phyloP scores from a whole-genome alignment of 495 filamentous ascomycete genomes.

The Neurospora africana region DNA sequence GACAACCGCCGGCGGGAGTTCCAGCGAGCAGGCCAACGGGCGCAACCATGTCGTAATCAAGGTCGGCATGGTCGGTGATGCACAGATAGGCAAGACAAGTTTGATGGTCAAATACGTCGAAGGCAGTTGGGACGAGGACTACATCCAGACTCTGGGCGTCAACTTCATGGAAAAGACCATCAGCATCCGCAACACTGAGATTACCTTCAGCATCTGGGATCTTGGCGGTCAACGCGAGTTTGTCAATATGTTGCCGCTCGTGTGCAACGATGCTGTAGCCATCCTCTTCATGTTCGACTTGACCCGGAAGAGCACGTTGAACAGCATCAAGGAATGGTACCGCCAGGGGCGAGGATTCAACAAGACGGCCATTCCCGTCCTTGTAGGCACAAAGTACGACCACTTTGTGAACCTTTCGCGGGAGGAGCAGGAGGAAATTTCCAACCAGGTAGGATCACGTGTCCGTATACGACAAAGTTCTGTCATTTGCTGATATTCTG shows the following conservation, averaged over 20 bases:
- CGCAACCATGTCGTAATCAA: constrained; percentile 96
- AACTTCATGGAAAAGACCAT: constrained; percentile 99
- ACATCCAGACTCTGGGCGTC: constrained; percentile 96
- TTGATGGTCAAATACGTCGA: constrained; percentile 99
- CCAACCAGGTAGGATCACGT: constrained; percentile 57
- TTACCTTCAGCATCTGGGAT: constrained; percentile 99
- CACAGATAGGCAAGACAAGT: constrained; percentile 97
- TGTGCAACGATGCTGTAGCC: constrained; percentile 97
- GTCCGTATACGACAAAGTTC: background rate
- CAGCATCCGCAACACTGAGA: constrained; percentile 98
- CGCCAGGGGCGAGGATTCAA: constrained; percentile 96
- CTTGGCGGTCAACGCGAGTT: constrained; percentile 96
- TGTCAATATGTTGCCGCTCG: constrained; percentile 96
- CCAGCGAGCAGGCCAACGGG: constrained; percentile 34
- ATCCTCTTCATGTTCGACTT: constrained; percentile 99
- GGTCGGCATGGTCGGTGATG: constrained; percentile 98
- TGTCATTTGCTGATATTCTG: constrained; percentile 5
- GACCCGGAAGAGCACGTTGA: constrained; percentile 93
- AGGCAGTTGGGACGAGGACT: constrained; percentile 98
- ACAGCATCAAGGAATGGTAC: constrained; percentile 99
- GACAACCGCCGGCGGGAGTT: constrained; percentile 27
- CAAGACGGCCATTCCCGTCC: constrained; percentile 95
- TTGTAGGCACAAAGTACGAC: constrained; percentile 97
- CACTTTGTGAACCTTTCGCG: constrained; percentile 97
- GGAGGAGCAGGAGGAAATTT: constrained; percentile 97